These are phyloP conservation scores for Fomitopsis betulina DNA, from an alignment of 1,284 basidiomycete genomes.

Conservation along the genomic window DNA sequence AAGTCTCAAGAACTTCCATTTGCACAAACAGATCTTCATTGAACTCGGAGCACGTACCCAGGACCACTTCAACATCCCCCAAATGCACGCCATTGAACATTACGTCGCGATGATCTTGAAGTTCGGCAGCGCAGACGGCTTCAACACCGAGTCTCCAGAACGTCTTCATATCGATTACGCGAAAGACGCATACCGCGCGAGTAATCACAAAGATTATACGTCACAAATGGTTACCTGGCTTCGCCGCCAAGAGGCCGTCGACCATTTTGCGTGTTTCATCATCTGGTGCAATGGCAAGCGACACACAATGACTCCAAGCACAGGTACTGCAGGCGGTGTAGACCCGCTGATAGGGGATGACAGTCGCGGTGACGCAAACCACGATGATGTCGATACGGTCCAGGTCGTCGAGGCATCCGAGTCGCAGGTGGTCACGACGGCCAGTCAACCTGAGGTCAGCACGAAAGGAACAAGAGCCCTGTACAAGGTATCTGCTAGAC, in stretches of 20 bases:
- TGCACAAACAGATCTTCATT: conserved; percentile 23
- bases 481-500: too few relatives aligned
- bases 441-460: too few relatives aligned
- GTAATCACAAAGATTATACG: conserved; percentile 20
- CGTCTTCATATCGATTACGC: conserved; percentile 24
- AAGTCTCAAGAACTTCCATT: conserved; percentile 20
- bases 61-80: conserved; percentile 33
- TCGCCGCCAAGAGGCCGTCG: conserved; percentile 5
- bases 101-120: conserved; percentile 23
- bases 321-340: neutral
- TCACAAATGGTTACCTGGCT: conserved; percentile 29
- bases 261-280: neutral
- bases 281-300: neutral
- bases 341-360: neutral
- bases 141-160: conserved; percentile 25
- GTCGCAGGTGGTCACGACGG: too few relatives aligned
- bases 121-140: conserved; percentile 26
- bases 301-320: too few relatives aligned
- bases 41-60: conserved; percentile 12
- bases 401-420: too few relatives aligned
- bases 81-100: conserved; percentile 30
- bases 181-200: conserved; percentile 21
- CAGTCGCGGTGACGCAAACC: too few relatives aligned
- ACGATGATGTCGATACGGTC: too few relatives aligned
- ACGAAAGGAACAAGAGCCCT: neutral